Evolutionary conservation across 2,329 filamentous ascomycete genomes (phyloP), one percentile per base, ranked within the genome.

Genomic region (Stemphylium vesicarium): DNA sequence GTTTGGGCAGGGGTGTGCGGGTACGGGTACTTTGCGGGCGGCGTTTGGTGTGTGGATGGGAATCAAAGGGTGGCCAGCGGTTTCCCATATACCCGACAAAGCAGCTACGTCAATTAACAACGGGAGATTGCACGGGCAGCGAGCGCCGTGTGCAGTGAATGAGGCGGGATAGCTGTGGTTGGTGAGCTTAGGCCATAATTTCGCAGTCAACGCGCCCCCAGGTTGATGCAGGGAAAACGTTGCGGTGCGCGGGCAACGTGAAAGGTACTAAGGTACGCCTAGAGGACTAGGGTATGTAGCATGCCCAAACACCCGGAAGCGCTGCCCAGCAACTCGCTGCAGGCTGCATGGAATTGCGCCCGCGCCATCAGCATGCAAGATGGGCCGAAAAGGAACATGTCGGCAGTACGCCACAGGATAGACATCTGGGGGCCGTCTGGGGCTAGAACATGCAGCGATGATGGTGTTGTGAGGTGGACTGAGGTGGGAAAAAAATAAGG

Each of bases 1-100:
- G 59, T 33, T 33, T 33, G 31, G 52, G 57, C 60, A 56, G 64
- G 64, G 57, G 37, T 32, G 47, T 47, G 44, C 33, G 42, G 32
- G 41, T 31, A 39, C 13, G 41, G 49, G n/a, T 52, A 29, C 26
- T 29, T 29, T 29, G 26, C 26, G 26, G 26, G 26, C 26, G 26
- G 26, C 26, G 26, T 29, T 29, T 29, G 26, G 26, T 20, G 26
- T 11, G 26, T 29, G 26, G 47, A 64, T 66, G 67, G 57, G 53
- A 59, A 53, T 57, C 48, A 29, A 35, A 41, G n/a, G 35, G 46
- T 36, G 31, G 31, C 26, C 10, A 35, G 41, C 51, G 56, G 53
- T 66, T 65, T 58, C 54, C 68, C 61, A 63, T 63, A 60, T 59
- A 37, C 36, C 43, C 63, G 66, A 66, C 65, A 59, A 58, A 56